Base-by-base conservation (phyloP, 352 stramenopile species). In the Phytophthora fragariaefolia region DNA sequence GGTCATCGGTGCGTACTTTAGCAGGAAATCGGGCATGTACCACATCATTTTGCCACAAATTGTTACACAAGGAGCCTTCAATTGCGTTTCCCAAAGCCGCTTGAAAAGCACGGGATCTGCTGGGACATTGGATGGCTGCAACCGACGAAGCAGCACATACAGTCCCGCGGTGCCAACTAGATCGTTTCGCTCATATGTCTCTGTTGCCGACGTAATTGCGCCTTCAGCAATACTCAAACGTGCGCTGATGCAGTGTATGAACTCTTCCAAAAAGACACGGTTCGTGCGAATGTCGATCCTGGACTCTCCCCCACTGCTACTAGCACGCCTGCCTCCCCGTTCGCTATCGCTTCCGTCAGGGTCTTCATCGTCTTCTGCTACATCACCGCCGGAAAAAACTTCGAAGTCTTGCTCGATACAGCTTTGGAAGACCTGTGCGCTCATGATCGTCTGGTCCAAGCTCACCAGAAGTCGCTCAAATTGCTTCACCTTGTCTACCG, bases 321-420 rank as follows among this genome's bases (percentile, higher is more conserved):
- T 91, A 4, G 76, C 73, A 38, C 74, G 73, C 48, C 50, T 50
- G 5, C 40, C 67, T 10, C 66, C 73, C 64, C 69, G 77, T 49
- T 89, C 74, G 27, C 70, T 79, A 34, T 92, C 82, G n/a, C 80
- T 83, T 32, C 73, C 73, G 51, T 85, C 70, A 9, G 77, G 71
- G 42, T 90, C 73, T 8, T 92, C 84, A n/a, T 87, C 77, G n/a
- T 85, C 80, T 1, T 92, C 83, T 1, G 66, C 76, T 2, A 82
- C 36, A 12, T 93, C 84, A 15, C 83, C 79, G 1, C 72, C 83
- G 30, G 79, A 84, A 50, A 93, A 93, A 1, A 82, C 76, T 66
- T 96, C 87, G 74, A 97, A 97, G 49, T 97, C 85, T 61, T 96
- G 89, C 54, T 97, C 87, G 43, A 97, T 91, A 49, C 87, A 96